Base-by-base conservation (phyloP, 2,329 filamentous ascomycete genomes). In the Ophiosphaerella korrae region DNA sequence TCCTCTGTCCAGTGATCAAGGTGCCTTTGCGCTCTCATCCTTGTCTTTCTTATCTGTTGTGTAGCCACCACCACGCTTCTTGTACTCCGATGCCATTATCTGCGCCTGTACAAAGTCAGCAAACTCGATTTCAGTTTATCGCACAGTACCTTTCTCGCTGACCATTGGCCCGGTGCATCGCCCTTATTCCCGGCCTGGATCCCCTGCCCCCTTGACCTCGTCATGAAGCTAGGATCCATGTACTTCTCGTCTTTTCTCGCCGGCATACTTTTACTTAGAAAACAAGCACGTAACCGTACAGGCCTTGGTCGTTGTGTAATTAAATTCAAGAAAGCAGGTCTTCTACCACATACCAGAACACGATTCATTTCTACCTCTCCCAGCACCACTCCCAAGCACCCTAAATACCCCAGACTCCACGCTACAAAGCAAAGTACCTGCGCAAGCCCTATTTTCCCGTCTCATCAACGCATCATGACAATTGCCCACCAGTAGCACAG, bases 151-250 rank as follows among this genome's bases (percentile, higher is more conserved):
- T 80, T 80, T 24, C 77, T 68, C 3, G 78, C 78, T 39, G 76
- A 77, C 78, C 78, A 80, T 70, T 80, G 76, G 2, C 78, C 77
- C 12, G 78, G 77, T 31, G 73, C 74, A 8, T 77, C 77, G 33
- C 77, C 78, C 53, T 80, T 80, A 53, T 78, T 77, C 37, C 72
- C 55, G 4, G 73, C 55, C 39, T 80, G 71, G 39, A 80, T 71
- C 53, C 80, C 77, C 46, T 79, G n/a, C n/a, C n/a, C n/a, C 68
- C 60, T 80, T 79, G 52, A 79, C 67, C 53, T 79, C 57, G 38
- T 79, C 74, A 18, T 77, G 71, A 11, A 80, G 72, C 46, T 79
- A 1, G 77, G 77, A 48, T 79, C 74, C 34, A 72, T 77, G 55
- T 80, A 80, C 43, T 80, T 80, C 50, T 78, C 75, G 13, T 50